phyloP scores from a whole-genome alignment of 202 grass and related monocot genomes.

The Saccharum hybrid region DNA sequence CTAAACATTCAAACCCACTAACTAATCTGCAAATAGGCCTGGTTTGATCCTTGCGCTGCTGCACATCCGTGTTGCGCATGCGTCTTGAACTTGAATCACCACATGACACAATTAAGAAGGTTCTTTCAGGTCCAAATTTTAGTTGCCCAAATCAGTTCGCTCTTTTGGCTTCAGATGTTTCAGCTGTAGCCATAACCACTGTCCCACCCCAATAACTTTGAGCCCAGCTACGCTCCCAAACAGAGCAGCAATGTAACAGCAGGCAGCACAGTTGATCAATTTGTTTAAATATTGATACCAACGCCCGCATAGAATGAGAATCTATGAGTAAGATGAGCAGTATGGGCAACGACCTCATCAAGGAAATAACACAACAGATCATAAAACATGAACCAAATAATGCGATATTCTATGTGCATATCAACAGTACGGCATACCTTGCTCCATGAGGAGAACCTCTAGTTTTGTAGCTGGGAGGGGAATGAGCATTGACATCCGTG shows the following conservation, averaged over 20 bases:
- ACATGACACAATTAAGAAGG: background rate
- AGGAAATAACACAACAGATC: conserved; percentile 7
- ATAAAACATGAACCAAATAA: conserved; percentile 16
- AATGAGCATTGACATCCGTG: conserved; percentile 38
- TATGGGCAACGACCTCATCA: conserved; percentile 24
- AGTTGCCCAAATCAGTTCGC: background rate
- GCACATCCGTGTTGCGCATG: background rate
- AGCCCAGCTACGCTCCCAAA: background rate
- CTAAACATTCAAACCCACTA: background rate
- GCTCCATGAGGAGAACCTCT: conserved; percentile 65
- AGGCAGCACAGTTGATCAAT: background rate
- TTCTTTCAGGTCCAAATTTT: background rate
- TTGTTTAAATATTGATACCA: background rate
- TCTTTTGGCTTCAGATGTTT: conserved; percentile 18
- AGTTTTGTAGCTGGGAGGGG: conserved; percentile 59
- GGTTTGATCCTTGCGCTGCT: background rate
- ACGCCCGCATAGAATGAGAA: background rate
- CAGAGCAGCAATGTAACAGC: background rate
- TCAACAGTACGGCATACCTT: conserved; percentile 63
- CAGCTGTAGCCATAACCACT: background rate
- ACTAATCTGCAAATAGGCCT: background rate
- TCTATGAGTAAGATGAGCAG: background rate
- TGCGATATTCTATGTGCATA: background rate
- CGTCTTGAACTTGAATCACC: background rate
- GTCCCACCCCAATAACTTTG: background rate